A percentile compares a stretch with the other conserved stretches of the same genome.
These are phyloP conservation scores for Pyrus betulifolia DNA, from an alignment of 306 rosid genomes.

Conservation along the genomic window DNA sequence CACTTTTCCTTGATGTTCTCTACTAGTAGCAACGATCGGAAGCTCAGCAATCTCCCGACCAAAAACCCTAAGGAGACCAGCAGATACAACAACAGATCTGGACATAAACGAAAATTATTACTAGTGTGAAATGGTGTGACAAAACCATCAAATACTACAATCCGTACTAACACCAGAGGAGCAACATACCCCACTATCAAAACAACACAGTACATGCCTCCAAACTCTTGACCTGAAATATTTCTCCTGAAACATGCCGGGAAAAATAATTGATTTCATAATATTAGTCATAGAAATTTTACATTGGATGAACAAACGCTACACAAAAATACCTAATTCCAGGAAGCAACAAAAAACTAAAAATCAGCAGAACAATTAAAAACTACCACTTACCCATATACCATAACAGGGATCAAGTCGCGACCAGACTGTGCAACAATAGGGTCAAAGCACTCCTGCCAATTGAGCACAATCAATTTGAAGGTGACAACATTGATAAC, in stretches of 20 bases:
- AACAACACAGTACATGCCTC: conserved; percentile 98
- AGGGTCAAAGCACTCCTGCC: conserved; percentile 98
- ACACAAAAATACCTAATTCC: not conserved
- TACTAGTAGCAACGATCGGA: conserved; percentile 93
- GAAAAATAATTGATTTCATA: not conserved
- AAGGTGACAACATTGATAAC: not conserved
- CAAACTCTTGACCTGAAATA: conserved; percentile 97
- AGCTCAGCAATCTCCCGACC: conserved; percentile 92
- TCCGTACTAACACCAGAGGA: not conserved
- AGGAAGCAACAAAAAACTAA: not conserved
- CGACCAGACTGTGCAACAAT: conserved; percentile 94
- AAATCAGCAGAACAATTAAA: not conserved
- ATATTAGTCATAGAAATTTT: not conserved
- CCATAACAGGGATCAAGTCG: conserved; percentile 98
- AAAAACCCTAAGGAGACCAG: conserved; percentile 92
- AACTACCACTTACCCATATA: conserved; percentile 66
- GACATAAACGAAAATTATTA: conserved; percentile 10
- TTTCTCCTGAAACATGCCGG: conserved; percentile 71
- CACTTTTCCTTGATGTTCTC: conserved; percentile 95
- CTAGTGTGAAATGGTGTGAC: not conserved
- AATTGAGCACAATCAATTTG: conserved; percentile 14
- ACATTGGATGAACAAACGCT: not conserved
- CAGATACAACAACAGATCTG: conserved; percentile 91
- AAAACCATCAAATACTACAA: not conserved
- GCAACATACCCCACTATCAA: conserved; percentile 70